These are phyloP conservation scores for Adansonia rubrostipa DNA, from an alignment of 441 rosid species.

Conservation along the genomic window DNA sequence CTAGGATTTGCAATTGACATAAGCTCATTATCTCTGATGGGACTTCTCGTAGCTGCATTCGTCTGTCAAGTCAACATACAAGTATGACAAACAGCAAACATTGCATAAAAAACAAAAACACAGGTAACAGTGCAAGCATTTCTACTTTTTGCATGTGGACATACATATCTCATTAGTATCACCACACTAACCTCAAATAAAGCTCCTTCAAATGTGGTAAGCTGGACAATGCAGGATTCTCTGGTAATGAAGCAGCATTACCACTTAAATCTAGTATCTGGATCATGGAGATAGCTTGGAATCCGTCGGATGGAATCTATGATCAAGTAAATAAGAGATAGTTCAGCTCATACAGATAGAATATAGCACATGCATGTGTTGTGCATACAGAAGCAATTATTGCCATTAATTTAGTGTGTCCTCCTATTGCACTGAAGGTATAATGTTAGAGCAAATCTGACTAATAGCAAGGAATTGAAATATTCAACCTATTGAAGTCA, in stretches of 20 bases:
- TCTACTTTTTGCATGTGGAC: conserved; percentile 16
- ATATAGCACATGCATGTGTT: background rate
- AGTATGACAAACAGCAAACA: conserved; percentile 26
- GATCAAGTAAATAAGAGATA: conserved; percentile 32
- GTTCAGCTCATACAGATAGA: conserved; percentile 27
- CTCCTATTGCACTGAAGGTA: background rate
- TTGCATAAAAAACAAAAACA: background rate
- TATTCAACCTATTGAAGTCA: background rate
- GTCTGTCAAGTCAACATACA: conserved; percentile 50
- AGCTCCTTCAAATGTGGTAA: conserved; percentile 78
- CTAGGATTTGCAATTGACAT: conserved; percentile 61
- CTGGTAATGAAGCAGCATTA: conserved; percentile 58
- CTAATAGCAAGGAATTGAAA: conserved; percentile 10
- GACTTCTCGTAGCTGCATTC: conserved; percentile 64
- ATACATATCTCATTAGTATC: conserved; percentile 22
- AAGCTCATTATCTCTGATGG: conserved; percentile 70
- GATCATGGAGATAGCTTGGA: conserved; percentile 68
- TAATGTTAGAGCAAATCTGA: background rate
- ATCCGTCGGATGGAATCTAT: conserved; percentile 81
- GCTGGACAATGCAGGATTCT: conserved; percentile 67
- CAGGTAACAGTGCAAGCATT: background rate
- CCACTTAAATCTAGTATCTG: conserved; percentile 84
- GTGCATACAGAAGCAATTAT: conserved; percentile 8
- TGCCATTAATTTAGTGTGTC: background rate
- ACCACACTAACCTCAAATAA: conserved; percentile 70